Base-by-base conservation (phyloP, 306 rosid genomes). In the Albizia julibrissin region DNA sequence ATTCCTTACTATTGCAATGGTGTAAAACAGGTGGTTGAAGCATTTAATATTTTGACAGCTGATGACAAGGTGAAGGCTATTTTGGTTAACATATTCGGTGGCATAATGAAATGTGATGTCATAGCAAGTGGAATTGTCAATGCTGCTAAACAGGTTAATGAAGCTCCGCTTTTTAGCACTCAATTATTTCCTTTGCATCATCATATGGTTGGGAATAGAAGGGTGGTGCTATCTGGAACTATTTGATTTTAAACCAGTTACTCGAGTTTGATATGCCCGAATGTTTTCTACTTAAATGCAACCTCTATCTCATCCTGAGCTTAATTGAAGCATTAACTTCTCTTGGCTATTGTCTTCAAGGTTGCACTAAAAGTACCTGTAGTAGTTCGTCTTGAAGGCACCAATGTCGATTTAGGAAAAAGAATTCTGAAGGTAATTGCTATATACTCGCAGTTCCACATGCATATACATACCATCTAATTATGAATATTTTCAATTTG, bases 71-170 rank as follows among this genome's bases (percentile, higher is more conserved):
- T 95, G 81, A 93, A 95, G 87, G 99, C 98, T 24, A 95, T 95
- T 88, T 88, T 95, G 91, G 99, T 95, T 75, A 95, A 95, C 81
- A 95, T 95, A 70, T 95, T 95, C 86, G 99, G 98, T 82, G 99
- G 99, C 69, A 95, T 95, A 82, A 95, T 95, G 99, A 95, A 95
- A 88, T 95, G 99, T 88, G 98, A 95, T 83, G 84, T 95, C 47
- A 95, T 95, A 80, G 99, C 99, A 24, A 90, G 98, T 84, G 99
- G 99, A 84, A 95, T 95, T 75, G 99, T 95, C 79, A 95, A 93
- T 83, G 99, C 99, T 80, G 99, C 99, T 79, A 95, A 92, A 81
- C 92, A 67, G 89, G 99, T 95, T 82, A 87, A 87, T 75, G 47
- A 43, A 31, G 74, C 43, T 33, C 47, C 10, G 40, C 50, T 29